phyloP scores from a whole-genome alignment of 208 protist species.

The Trypanosoma brucei region DNA sequence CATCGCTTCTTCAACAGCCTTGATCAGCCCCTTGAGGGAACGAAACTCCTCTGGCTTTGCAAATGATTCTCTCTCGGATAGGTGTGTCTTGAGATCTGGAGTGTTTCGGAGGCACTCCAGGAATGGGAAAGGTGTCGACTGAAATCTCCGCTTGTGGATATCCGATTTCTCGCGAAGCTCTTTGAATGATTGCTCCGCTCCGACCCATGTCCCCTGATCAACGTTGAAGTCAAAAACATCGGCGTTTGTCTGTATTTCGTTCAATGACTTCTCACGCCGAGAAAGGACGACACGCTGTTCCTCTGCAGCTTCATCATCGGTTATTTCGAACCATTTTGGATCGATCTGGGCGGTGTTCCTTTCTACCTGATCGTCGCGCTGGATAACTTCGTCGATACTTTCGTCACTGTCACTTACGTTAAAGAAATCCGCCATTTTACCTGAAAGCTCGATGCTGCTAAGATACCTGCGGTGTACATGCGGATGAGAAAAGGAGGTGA shows the following conservation, averaged over 20 bases:
- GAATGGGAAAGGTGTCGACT: conserved; percentile 28
- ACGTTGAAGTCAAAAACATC: conserved; percentile 54
- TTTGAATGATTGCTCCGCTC: conserved; percentile 30
- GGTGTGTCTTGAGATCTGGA: conserved; percentile 40
- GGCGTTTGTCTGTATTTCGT: conserved; percentile 45
- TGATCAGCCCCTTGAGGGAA: conserved; percentile 52
- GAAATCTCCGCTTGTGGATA: conserved; percentile 54
- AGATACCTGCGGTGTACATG: not conserved
- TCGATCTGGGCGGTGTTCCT: conserved; percentile 53
- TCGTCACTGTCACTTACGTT: conserved; percentile 48
- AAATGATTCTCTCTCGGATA: conserved; percentile 42
- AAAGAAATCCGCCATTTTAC: conserved; percentile 36
- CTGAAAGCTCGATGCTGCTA: not conserved
- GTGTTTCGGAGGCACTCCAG: conserved; percentile 49
- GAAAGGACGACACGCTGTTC: conserved; percentile 51
- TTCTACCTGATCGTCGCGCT: conserved; percentile 34
- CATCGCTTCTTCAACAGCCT: conserved; percentile 20
- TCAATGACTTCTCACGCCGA: conserved; percentile 48
- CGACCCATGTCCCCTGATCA: conserved; percentile 21
- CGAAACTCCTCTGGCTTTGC: conserved; percentile 36
- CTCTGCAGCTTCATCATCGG: conserved; percentile 70
- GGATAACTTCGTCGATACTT: conserved; percentile 30
- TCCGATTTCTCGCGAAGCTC: conserved; percentile 18
- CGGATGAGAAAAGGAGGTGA: conserved; percentile 3
- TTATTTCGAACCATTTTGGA: conserved; percentile 69